Evolutionary conservation across 2,329 filamentous ascomycete genomes (phyloP), one percentile per base, ranked within the genome.

Genomic region (Penicillium sp.): DNA sequence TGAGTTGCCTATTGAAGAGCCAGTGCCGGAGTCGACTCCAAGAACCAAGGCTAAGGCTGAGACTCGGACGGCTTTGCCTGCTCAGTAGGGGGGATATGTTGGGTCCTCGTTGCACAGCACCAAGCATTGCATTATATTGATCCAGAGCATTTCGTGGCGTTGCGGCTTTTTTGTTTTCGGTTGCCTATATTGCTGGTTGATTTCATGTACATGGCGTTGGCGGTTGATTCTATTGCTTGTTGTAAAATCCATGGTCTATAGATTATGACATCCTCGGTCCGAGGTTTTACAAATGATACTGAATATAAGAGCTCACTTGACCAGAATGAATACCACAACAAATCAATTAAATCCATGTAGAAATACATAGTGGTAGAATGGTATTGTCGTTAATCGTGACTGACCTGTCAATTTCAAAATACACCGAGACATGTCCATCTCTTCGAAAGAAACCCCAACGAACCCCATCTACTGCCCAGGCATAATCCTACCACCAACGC

Each of bases 401-500:
- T 39, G 46, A 10, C n/a, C 31, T 21, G 19, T 29, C 53, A 55
- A 31, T 9, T 49, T 9, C 27, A 46, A 29, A 15, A 25, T 16
- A 55, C 15, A 50, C 34, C n/a, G 10, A 29, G 16, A 3, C 47
- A 33, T 40, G 23, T 1, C 23, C 23, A 23, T 23, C 23, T 23
- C 21, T 16, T 40, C 19, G 3, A 25, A 50, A 16, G 11, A 33
- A n/a, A 8, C 38, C 23, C 15, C n/a, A n/a, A 23, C 6, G 5
- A 16, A 29, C 3, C 29, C 2, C 11, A 43, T 9, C 68, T 70
- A 78, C 67, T 76, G 72, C 39, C 78, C 76, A 60, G 76, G 72
- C 73, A 76, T 74, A 25, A 76, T 69, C 52, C 70, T 72, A 50
- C 70, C 68, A 27, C 73, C 70, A 61, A 74, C 60, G 19, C 74